Evolutionary conservation across 2,329 filamentous ascomycete genomes (phyloP).

Genomic region (Fusarium acutatum): DNA sequence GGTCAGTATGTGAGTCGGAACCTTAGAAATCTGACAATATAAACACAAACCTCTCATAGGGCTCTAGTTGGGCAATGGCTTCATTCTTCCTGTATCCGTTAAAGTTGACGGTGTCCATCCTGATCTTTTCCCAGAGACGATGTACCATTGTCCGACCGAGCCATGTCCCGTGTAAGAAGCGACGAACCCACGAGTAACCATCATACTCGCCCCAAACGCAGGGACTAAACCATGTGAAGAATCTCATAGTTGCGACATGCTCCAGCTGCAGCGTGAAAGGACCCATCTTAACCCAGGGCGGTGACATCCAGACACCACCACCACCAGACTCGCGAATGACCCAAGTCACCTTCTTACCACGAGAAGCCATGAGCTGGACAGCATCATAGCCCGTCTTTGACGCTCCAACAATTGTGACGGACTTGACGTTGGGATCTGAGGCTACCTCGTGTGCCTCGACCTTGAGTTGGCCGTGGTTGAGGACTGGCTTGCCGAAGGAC

Average conservation of each 20-base stretch:
- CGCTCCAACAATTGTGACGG: background rate
- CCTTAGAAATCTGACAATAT: too few relatives aligned
- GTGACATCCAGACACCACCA: background rate
- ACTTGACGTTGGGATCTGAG: background rate
- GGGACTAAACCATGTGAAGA: background rate
- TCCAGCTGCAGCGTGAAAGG: background rate
- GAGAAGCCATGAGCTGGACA: background rate
- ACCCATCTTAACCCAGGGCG: background rate
- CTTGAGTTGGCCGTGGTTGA: background rate
- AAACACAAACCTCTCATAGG: background rate
- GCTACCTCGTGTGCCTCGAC: background rate
- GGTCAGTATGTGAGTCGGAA: background rate
- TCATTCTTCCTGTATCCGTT: background rate
- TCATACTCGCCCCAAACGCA: background rate
- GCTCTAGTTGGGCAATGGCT: accelerated
- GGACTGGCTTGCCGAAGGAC: background rate
- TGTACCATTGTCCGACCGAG: background rate
- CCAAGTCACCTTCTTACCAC: background rate
- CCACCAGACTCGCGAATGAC: background rate
- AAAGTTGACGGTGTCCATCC: background rate
- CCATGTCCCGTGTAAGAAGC: background rate
- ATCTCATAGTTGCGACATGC: background rate
- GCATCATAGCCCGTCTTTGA: background rate
- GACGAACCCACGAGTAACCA: background rate
- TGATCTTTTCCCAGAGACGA: background rate